Evolutionary conservation across 768 basidiomycete genomes (phyloP).

Genomic region (Termitomyces sp.): DNA sequence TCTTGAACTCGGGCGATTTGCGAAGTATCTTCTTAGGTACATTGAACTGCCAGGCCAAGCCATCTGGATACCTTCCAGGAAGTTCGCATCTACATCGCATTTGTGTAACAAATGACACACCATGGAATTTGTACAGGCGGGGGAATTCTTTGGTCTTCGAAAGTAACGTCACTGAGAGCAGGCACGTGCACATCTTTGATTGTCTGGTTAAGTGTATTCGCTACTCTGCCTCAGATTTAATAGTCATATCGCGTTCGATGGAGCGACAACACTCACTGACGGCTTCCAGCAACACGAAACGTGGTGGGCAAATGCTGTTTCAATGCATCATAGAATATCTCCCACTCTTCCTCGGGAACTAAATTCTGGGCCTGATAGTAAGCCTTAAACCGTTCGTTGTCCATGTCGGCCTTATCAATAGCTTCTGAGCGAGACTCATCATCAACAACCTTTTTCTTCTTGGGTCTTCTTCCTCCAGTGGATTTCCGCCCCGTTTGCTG

Average conservation of each 20-base stretch:
- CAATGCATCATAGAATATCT: constrained; percentile 57
- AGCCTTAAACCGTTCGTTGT: constrained; percentile 57
- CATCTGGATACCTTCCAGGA: constrained; percentile 77
- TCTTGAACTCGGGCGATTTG: constrained; percentile 85
- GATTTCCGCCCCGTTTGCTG: not conserved
- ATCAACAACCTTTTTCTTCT: not conserved
- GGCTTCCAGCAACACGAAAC: constrained; percentile 85
- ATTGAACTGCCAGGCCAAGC: constrained; percentile 96
- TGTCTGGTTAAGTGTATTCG: constrained; percentile 70
- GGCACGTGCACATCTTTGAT: constrained; percentile 81
- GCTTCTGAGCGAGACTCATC: constrained; percentile 42
- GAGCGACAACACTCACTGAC: constrained; percentile 49
- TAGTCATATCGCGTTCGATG: not conserved
- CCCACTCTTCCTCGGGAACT: constrained; percentile 77
- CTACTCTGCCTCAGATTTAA: constrained; percentile 36
- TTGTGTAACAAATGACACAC: constrained; percentile 32
- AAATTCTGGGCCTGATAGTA: constrained; percentile 79
- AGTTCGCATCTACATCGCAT: constrained; percentile 5
- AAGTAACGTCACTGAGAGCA: constrained; percentile 58
- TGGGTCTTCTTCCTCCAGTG: not conserved
- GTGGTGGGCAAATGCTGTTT: constrained; percentile 83
- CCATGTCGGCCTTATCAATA: constrained; percentile 58
- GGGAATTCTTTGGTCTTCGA: constrained; percentile 70
- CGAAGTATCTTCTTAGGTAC: constrained; percentile 85
- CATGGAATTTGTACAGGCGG: constrained; percentile 85